phyloP scores from a whole-genome alignment of 345 rosid species.

The Hibiscus mutabilis region DNA sequence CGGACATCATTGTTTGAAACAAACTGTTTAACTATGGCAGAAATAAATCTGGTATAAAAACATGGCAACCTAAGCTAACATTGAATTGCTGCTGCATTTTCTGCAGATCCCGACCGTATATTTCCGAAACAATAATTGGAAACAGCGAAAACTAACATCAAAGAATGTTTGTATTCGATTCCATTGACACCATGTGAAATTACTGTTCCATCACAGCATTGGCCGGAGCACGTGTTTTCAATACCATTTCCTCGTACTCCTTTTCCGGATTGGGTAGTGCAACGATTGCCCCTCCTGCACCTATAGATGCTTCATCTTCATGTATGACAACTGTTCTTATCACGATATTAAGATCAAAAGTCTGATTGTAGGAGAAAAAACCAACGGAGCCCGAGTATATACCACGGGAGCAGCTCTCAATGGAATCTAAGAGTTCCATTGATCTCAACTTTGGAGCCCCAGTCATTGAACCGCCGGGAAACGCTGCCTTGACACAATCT shows the following conservation, averaged over 20 bases:
- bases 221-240: slow-evolving; percentile 73
- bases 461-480: slow-evolving; percentile 97
- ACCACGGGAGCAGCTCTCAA: slow-evolving; percentile 76
- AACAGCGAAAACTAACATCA: not conserved
- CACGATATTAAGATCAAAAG: slow-evolving; percentile 88
- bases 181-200: not conserved
- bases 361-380: slow-evolving; percentile 72
- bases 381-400: slow-evolving; percentile 93
- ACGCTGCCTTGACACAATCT: slow-evolving; percentile 77
- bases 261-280: slow-evolving; percentile 78
- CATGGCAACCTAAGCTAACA: not conserved
- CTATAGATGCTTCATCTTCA: slow-evolving; percentile 78
- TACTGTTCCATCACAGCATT: slow-evolving; percentile 60
- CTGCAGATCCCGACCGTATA: not conserved
- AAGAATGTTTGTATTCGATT: not conserved
- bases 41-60: not conserved
- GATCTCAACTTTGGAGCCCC: slow-evolving; percentile 98
- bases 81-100: not conserved
- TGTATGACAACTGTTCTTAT: slow-evolving; percentile 83
- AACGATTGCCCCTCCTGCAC: slow-evolving; percentile 90
- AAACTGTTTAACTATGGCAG: not conserved
- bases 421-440: slow-evolving; percentile 72
- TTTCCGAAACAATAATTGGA: not conserved
- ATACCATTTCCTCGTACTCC: slow-evolving; percentile 85
- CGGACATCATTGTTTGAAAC: not conserved